A percentile compares a stretch with the other conserved stretches of the same genome.
Conservation (phyloP, 805 yeast genomes). For the Priceomyces fermenticarens region DNA sequence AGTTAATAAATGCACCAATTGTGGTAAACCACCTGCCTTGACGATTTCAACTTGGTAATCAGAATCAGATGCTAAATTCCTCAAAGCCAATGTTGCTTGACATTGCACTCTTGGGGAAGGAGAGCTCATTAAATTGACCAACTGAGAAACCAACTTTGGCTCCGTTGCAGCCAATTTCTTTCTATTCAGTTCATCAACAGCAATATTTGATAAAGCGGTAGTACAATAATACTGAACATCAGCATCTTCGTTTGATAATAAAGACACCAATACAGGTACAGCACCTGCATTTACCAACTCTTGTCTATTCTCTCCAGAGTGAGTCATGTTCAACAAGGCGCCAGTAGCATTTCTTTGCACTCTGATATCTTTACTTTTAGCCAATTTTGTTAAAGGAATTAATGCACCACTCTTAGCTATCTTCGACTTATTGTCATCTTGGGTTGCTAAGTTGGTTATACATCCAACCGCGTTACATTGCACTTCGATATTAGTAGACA, state of each 20-base stretch:
- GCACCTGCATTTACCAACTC: conserved; percentile 98
- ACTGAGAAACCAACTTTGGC: conserved; percentile 83
- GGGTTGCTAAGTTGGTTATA: conserved; percentile 95
- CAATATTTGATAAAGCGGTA: conserved; percentile 93
- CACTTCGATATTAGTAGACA: conserved; percentile 93
- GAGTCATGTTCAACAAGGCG: conserved; percentile 96
- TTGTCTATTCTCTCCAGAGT: conserved; percentile 91
- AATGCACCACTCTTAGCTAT: conserved; percentile 96
- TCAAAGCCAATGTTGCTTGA: conserved; percentile 93
- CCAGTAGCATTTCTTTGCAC: conserved; percentile 99
- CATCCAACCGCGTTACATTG: conserved; percentile 99
- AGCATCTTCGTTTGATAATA: conserved; percentile 82
- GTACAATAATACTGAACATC: conserved; percentile 99
- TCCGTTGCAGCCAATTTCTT: conserved; percentile 86
- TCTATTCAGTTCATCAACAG: conserved; percentile 92
- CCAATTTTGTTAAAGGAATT: conserved; percentile 89
- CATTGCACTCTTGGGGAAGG: conserved; percentile 94
- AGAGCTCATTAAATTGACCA: conserved; percentile 89
- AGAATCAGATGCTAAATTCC: conserved; percentile 95
- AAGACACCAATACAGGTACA: conserved; percentile 89
- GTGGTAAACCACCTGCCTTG: conserved; percentile 92
- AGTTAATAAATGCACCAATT: conserved; percentile 83
- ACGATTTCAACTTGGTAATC: conserved; percentile 95
- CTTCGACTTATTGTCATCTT: conserved; percentile 92
- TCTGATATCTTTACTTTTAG: conserved; percentile 89